These are phyloP conservation scores for Kalmusia sp. DNA, from an alignment of 2,329 filamentous ascomycete genomes.

Conservation along the genomic window DNA sequence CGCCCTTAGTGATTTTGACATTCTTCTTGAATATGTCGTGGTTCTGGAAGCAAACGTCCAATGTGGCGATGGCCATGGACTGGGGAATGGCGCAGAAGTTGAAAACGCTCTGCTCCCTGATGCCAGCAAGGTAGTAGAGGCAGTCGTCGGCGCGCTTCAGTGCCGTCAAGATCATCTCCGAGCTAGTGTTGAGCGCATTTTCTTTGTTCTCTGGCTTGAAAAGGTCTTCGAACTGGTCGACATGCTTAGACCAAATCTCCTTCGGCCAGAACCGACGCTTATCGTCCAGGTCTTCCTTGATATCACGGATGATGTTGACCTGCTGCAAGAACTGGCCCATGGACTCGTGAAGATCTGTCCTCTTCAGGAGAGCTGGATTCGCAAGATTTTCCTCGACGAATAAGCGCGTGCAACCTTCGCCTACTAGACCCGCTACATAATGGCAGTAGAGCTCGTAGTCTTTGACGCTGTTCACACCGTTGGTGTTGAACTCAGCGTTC, in stretches of 20 bases:
- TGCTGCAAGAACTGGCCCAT: slow-evolving; percentile 99
- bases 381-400: slow-evolving; percentile 89
- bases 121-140: slow-evolving; percentile 94
- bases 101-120: slow-evolving; percentile 96
- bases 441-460: slow-evolving; percentile 98
- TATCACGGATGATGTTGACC: slow-evolving; percentile 97
- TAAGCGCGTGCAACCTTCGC: slow-evolving; percentile 87
- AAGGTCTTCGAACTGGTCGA: slow-evolving; percentile 86
- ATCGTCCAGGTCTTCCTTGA: slow-evolving; percentile 88
- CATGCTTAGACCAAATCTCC: slow-evolving; percentile 97
- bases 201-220: slow-evolving; percentile 82
- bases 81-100: slow-evolving; percentile 99
- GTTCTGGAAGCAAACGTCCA: slow-evolving; percentile 93
- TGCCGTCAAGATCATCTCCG: slow-evolving; percentile 93
- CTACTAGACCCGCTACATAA: slow-evolving; percentile 98
- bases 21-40: slow-evolving; percentile 83
- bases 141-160: slow-evolving; percentile 89
- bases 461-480: slow-evolving; percentile 80
- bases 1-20: slow-evolving; percentile 95
- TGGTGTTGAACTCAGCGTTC: slow-evolving; percentile 80
- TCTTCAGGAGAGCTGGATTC: slow-evolving; percentile 81
- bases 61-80: slow-evolving; percentile 93
- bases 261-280: slow-evolving; percentile 91
- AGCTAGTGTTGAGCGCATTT: slow-evolving; percentile 82
- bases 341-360: slow-evolving; percentile 83